These are phyloP conservation scores for Botryotinia convoluta DNA, from an alignment of 2,329 filamentous ascomycete genomes.

Conservation along the genomic window DNA sequence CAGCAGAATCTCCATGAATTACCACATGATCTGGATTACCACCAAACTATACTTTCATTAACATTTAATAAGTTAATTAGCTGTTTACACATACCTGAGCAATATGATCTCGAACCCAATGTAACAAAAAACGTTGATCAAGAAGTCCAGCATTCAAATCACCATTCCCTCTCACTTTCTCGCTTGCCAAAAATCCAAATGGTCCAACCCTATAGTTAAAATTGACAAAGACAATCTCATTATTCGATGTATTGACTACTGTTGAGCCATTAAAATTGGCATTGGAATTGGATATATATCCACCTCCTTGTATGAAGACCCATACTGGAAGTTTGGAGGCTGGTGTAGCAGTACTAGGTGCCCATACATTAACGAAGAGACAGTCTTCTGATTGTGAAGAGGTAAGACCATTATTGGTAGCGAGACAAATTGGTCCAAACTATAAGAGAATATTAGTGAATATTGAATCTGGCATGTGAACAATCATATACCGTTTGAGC, in stretches of 20 bases:
- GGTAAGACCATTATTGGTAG: background rate
- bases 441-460: background rate
- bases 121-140: slow-evolving; percentile 58
- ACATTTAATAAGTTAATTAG: background rate
- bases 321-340: slow-evolving; percentile 51
- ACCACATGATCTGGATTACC: slow-evolving; percentile 48
- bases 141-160: slow-evolving; percentile 62
- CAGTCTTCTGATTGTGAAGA: slow-evolving; percentile 39
- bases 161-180: slow-evolving; percentile 53
- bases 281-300: slow-evolving; percentile 49
- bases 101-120: slow-evolving; percentile 63
- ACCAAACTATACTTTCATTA: slow-evolving; percentile 39
- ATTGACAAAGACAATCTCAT: slow-evolving; percentile 54
- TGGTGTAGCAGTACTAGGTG: slow-evolving; percentile 42
- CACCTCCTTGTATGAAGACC: slow-evolving; percentile 52
- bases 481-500: slow-evolving; percentile 2
- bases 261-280: slow-evolving; percentile 51
- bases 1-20: slow-evolving; percentile 48
- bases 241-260: slow-evolving; percentile 45
- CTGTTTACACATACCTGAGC: slow-evolving; percentile 39
- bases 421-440: slow-evolving; percentile 22
- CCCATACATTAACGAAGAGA: slow-evolving; percentile 47
- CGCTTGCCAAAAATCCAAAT: slow-evolving; percentile 60
- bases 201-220: slow-evolving; percentile 64
- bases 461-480: background rate